Evolutionary conservation across 345 rosid genomes (phyloP).

Genomic region (Psidium friedrichsthalianum): DNA sequence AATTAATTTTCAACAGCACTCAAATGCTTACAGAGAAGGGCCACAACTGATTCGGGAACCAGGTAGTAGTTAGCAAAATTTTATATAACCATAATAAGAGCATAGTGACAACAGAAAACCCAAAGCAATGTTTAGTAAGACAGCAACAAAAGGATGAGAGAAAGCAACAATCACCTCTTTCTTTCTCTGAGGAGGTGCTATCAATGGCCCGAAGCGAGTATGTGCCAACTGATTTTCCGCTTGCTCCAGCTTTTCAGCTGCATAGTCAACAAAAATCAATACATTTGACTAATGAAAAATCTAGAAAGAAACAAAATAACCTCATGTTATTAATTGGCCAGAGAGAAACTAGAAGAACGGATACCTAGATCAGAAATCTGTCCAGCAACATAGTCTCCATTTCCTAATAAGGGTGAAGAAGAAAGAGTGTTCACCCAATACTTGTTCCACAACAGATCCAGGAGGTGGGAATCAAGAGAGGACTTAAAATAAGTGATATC

Average conservation of each 20-base stretch:
- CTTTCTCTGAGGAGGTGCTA: slow-evolving; percentile 60
- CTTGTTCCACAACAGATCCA: slow-evolving; percentile 97
- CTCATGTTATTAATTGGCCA: not conserved
- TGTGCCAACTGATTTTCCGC: slow-evolving; percentile 91
- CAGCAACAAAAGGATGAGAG: not conserved
- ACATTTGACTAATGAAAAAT: not conserved
- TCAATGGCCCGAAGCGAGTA: slow-evolving; percentile 63
- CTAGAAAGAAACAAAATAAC: not conserved
- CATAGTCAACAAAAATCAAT: not conserved
- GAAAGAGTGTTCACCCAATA: slow-evolving; percentile 97
- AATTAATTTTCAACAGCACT: not conserved
- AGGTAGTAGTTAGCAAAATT: not conserved
- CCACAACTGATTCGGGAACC: not conserved
- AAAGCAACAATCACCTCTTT: slow-evolving; percentile 59
- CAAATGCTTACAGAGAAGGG: not conserved
- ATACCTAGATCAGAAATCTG: slow-evolving; percentile 97
- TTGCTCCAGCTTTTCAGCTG: slow-evolving; percentile 99
- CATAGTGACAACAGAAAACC: not conserved
- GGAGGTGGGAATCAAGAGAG: slow-evolving; percentile 86
- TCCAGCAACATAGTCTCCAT: slow-evolving; percentile 97
- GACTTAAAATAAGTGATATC: slow-evolving; percentile 98
- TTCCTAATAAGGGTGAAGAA: slow-evolving; percentile 94
- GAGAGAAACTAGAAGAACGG: not conserved
- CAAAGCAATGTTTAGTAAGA: not conserved
- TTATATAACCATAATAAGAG: not conserved